A percentile compares a stretch with the other conserved stretches of the same genome.
Conservation (phyloP, 257 asterid species). For the Ocimum tenuiflorum region DNA sequence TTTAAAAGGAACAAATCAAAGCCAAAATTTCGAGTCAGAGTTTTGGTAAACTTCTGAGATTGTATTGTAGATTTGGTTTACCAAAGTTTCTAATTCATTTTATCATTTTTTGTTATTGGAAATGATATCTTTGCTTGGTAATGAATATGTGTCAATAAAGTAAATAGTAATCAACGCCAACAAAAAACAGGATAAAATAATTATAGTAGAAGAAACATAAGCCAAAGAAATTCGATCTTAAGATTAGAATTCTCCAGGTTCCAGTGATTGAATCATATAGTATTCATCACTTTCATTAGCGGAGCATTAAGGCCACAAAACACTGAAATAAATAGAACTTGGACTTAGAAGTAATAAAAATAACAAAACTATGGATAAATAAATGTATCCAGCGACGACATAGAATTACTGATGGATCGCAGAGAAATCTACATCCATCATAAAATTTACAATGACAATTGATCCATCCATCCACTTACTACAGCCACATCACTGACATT, state of each 20-base stretch:
- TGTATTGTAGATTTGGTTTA: neutral
- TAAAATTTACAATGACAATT: neutral
- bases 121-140: neutral
- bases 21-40: neutral
- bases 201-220: too few species aligned
- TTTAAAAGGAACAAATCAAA: slow-evolving; percentile 3
- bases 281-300: too few species aligned
- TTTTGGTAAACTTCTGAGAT: neutral
- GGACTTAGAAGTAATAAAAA: too few species aligned
- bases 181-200: too few species aligned
- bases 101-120: neutral
- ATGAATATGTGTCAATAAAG: neutral
- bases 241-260: too few species aligned
- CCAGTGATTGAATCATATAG: too few species aligned
- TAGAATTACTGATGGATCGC: neutral
- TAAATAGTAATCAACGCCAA: too few species aligned
- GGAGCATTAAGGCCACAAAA: too few species aligned
- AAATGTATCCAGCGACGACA: neutral
- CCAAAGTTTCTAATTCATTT: neutral
- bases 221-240: too few species aligned
- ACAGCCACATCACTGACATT: neutral
- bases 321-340: too few species aligned
- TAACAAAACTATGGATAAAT: too few species aligned
- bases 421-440: neutral
- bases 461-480: neutral